Evolutionary conservation across 2,329 filamentous ascomycete species (phyloP).

Genomic region (Cercospora sesami): DNA sequence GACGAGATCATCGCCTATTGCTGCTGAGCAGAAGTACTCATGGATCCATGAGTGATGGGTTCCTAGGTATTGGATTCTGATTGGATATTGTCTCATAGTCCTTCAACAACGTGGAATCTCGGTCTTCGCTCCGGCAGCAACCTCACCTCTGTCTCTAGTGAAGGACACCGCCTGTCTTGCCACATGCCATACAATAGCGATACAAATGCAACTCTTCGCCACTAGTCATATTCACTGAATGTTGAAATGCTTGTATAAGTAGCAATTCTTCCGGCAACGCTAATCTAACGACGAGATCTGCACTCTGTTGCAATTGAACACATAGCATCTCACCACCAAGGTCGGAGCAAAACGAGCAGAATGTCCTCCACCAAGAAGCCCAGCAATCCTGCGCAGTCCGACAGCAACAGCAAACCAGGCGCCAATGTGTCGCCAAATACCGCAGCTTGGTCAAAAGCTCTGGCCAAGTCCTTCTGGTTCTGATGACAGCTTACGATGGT

Average conservation of each 20-base stretch:
- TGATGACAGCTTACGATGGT: background rate
- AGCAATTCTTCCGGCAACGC: background rate
- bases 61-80: no score
- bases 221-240: no score
- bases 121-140: background rate
- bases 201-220: no score
- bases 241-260: background rate
- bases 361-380: background rate
- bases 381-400: background rate
- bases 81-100: background rate
- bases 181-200: background rate
- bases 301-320: background rate
- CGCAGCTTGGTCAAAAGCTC: background rate
- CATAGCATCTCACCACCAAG: background rate
- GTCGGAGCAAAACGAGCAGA: background rate
- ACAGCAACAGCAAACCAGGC: background rate
- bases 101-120: background rate
- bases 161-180: background rate
- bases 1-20: background rate
- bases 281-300: background rate
- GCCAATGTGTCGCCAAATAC: background rate
- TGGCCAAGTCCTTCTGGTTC: background rate
- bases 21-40: no score
- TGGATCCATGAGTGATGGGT: no score
- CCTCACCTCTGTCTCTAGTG: background rate